Evolutionary conservation across 1,284 basidiomycete genomes (phyloP).

Genomic region (Hypsizygus ulmarius): DNA sequence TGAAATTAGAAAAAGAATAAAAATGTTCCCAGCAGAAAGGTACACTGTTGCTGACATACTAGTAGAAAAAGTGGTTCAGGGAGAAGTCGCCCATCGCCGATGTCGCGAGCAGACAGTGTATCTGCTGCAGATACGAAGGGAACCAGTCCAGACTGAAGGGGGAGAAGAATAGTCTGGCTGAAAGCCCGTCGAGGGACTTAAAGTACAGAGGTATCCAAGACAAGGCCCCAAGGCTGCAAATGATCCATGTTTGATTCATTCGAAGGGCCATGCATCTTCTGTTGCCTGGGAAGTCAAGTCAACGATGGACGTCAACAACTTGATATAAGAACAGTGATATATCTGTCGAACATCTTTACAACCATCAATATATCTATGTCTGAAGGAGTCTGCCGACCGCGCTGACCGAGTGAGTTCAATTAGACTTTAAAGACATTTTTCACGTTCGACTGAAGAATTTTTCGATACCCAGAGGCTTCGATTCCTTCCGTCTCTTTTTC

Average conservation of each 20-base stretch:
- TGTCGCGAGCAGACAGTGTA: slow-evolving; percentile 15
- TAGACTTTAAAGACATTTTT: neutral
- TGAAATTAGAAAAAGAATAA: slow-evolving; percentile 10
- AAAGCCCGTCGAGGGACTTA: slow-evolving; percentile 13
- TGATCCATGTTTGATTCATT: slow-evolving; percentile 6
- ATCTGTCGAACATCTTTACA: slow-evolving; percentile 10
- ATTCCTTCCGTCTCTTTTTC: slow-evolving; percentile 44
- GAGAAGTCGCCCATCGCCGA: slow-evolving; percentile 19
- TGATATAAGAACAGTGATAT: neutral
- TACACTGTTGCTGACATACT: slow-evolving; percentile 12
- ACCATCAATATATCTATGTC: slow-evolving; percentile 7
- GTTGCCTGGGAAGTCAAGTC: neutral
- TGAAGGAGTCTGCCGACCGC: neutral
- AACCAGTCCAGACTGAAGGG: slow-evolving; percentile 42
- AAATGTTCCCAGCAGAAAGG: slow-evolving; percentile 10
- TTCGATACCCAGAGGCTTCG: slow-evolving; percentile 60
- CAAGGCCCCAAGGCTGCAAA: slow-evolving; percentile 1
- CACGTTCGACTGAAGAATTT: slow-evolving; percentile 60
- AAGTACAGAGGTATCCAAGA: slow-evolving; percentile 7
- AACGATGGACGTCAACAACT: slow-evolving; percentile 1
- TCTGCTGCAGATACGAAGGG: slow-evolving; percentile 29
- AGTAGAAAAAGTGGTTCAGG: slow-evolving; percentile 10
- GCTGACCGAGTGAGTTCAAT: neutral
- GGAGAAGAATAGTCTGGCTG: slow-evolving; percentile 25
- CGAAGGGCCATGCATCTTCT: slow-evolving; percentile 7